Conservation (phyloP, 441 rosid species). For the Raphanus hybrid region DNA sequence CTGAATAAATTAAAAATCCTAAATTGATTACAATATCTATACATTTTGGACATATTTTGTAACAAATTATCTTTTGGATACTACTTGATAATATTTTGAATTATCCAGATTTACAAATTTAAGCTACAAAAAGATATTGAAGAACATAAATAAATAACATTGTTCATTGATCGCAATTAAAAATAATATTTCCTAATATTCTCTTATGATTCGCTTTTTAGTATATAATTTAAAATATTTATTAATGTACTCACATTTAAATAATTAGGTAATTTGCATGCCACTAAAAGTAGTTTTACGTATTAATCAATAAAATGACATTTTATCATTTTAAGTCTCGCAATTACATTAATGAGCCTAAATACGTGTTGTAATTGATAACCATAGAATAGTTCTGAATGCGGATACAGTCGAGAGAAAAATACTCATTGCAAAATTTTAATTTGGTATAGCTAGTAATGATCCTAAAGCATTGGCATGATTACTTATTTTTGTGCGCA, state of each 20-base stretch:
- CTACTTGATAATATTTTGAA: background rate
- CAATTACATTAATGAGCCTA: conserved; percentile 2
- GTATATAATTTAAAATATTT: background rate
- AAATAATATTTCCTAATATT: conserved; percentile 4
- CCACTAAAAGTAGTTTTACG: background rate
- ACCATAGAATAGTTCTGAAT: background rate
- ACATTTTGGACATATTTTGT: background rate
- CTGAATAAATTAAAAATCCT: conserved; percentile 6
- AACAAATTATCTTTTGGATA: background rate
- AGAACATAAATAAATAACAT: background rate
- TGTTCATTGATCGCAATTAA: background rate
- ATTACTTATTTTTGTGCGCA: conserved; percentile 9
- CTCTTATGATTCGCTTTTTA: background rate
- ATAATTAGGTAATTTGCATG: background rate
- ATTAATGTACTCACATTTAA: background rate
- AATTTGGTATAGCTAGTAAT: conserved; percentile 12
- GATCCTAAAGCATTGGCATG: conserved; percentile 17
- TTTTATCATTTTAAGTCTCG: conserved; percentile 3
- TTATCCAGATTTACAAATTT: background rate
- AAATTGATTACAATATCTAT: background rate
- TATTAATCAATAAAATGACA: background rate
- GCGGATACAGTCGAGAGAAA: conserved; percentile 14
- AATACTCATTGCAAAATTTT: background rate
- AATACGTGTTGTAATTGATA: conserved; percentile 4
- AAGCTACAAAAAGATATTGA: background rate